Evolutionary conservation across 192 early-diverging fungal genomes (phyloP).

Genomic region (Mortierella alpina): DNA sequence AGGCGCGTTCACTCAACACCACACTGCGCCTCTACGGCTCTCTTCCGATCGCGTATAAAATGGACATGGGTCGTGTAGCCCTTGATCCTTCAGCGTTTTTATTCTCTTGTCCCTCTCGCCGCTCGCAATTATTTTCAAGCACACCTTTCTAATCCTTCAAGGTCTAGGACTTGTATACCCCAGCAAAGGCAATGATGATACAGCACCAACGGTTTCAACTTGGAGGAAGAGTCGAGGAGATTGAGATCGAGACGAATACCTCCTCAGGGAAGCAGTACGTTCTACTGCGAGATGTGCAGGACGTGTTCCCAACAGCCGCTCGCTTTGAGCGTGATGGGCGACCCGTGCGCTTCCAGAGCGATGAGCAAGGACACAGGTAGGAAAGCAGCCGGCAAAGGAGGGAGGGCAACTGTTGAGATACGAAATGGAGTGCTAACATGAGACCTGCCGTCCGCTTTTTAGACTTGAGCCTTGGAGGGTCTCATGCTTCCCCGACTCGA

Average conservation of each 20-base stretch:
- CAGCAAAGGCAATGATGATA: conserved; percentile 14
- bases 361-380: conserved; percentile 31
- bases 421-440: background rate
- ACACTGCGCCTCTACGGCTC: too few relatives aligned
- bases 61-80: background rate
- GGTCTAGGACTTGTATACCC: background rate
- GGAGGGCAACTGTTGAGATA: background rate
- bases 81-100: background rate
- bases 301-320: conserved; percentile 33
- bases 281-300: conserved; percentile 29
- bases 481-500: conserved; percentile 10
- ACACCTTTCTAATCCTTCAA: background rate
- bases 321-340: conserved; percentile 34
- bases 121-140: background rate
- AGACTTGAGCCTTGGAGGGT: conserved; percentile 33
- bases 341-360: conserved; percentile 23
- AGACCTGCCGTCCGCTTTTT: too few relatives aligned
- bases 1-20: background rate
- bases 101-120: background rate
- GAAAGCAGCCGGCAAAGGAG: background rate
- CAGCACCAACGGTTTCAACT: conserved; percentile 35
- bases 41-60: too few relatives aligned
- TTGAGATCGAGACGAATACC: conserved; percentile 15
- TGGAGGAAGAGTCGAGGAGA: conserved; percentile 14
- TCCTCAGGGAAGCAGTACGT: conserved; percentile 17